Conservation (phyloP, 495 filamentous ascomycete species). For the Cercophora sp. region DNA sequence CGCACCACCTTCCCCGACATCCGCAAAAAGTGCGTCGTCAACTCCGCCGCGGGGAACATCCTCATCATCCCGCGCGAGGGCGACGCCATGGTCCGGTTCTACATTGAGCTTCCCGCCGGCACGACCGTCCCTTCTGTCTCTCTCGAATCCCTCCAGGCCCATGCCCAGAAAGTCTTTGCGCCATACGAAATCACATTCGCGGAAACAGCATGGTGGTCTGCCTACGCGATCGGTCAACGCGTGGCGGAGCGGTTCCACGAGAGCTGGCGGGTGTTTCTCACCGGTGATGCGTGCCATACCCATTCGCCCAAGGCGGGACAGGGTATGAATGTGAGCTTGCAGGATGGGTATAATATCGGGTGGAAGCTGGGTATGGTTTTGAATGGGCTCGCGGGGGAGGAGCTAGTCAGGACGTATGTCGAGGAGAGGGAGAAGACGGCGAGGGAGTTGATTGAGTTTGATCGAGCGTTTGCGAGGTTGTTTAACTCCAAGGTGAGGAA, state of each 20-base stretch:
- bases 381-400: constrained; percentile 48
- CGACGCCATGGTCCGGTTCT: constrained; percentile 55
- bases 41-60: constrained; percentile 50
- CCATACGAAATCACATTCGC: constrained; percentile 45
- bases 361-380: constrained; percentile 74
- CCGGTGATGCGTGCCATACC: constrained; percentile 70
- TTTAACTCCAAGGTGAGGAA: constrained; percentile 47
- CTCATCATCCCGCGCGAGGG: constrained; percentile 67
- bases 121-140: constrained; percentile 38
- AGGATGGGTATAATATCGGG: constrained; percentile 62
- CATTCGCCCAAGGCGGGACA: constrained; percentile 71
- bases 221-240: constrained; percentile 62
- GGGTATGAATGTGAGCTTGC: constrained; percentile 65
- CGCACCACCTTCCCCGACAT: constrained; percentile 74
- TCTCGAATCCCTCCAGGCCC: constrained; percentile 54
- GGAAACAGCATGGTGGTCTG: constrained; percentile 58
- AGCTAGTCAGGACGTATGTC: constrained; percentile 63
- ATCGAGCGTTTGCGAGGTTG: constrained; percentile 59
- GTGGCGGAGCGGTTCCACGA: constrained; percentile 53
- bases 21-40: constrained; percentile 55
- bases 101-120: constrained; percentile 52
- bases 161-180: constrained; percentile 55
- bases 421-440: constrained; percentile 65
- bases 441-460: constrained; percentile 70
- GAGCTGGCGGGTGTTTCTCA: constrained; percentile 57